A percentile compares a stretch with the other conserved stretches of the same genome.
Conservation (phyloP, 768 basidiomycete species). For the Bullera alba region DNA sequence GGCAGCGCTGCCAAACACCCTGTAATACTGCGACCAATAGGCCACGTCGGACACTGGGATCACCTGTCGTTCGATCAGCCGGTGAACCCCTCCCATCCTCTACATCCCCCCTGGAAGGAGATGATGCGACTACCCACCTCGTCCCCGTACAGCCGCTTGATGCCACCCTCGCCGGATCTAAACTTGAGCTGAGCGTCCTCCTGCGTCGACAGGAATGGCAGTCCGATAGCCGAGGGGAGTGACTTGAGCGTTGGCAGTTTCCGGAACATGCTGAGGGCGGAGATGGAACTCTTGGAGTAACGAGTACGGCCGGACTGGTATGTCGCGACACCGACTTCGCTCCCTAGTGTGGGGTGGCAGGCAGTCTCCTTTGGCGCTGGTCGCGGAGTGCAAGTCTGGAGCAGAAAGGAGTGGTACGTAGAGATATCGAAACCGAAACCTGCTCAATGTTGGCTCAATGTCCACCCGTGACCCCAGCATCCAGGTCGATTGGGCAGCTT, state of each 20-base stretch:
- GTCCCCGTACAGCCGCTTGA: constrained; percentile 64
- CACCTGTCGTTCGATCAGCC: constrained; percentile 50
- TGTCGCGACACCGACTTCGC: too few relatives aligned
- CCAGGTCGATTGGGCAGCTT: too few relatives aligned
- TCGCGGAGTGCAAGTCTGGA: too few relatives aligned
- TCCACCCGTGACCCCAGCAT: too few relatives aligned
- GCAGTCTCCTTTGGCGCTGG: too few relatives aligned
- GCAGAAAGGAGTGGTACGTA: too few relatives aligned
- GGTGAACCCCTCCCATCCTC: not conserved
- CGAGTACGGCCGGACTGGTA: too few relatives aligned
- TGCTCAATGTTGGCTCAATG: too few relatives aligned
- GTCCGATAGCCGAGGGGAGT: constrained; percentile 38
- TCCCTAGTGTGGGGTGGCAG: too few relatives aligned
- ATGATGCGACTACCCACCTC: constrained; percentile 55
- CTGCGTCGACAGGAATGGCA: constrained; percentile 42
- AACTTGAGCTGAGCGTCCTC: constrained; percentile 88
- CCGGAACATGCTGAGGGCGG: constrained; percentile 28
- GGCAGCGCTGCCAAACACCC: constrained; percentile 78
- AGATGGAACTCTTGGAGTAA: too few relatives aligned
- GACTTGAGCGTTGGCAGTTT: constrained; percentile 40
- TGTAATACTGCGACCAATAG: constrained; percentile 89
- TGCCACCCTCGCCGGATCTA: constrained; percentile 70
- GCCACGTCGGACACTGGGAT: constrained; percentile 61
- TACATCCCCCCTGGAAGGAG: not conserved
- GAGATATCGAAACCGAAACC: too few relatives aligned